phyloP scores from a whole-genome alignment of 805 yeast species.

The Cyberlindnera japonica region DNA sequence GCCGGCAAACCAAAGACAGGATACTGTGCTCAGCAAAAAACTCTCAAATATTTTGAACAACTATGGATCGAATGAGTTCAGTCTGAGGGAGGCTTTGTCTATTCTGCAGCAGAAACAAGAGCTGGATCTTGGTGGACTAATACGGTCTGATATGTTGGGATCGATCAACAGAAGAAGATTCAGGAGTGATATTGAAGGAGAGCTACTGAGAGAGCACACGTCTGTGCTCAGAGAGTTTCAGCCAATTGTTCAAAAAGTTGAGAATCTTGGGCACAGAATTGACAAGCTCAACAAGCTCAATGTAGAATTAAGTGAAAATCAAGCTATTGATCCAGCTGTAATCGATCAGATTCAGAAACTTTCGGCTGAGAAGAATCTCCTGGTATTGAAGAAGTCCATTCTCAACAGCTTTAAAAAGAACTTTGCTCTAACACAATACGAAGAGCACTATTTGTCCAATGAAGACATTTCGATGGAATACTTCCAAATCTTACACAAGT shows the following conservation, averaged over 20 bases:
- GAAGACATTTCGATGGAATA: conserved; percentile 45
- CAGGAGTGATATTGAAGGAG: conserved; percentile 57
- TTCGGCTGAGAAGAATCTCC: conserved; percentile 19
- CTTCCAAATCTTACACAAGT: conserved; percentile 55
- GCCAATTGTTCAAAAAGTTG: conserved; percentile 41
- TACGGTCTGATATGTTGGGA: conserved; percentile 44
- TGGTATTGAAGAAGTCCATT: conserved; percentile 45
- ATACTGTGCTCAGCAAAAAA: conserved; percentile 36
- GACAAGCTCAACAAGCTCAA: conserved; percentile 20
- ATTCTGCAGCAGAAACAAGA: conserved; percentile 33
- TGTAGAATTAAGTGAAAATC: conserved; percentile 11
- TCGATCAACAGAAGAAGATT: conserved; percentile 57
- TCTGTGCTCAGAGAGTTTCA: conserved; percentile 42
- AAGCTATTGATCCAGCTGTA: conserved; percentile 16
- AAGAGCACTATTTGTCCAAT: conserved; percentile 54
- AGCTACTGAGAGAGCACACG: conserved; percentile 53
- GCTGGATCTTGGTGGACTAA: conserved; percentile 19
- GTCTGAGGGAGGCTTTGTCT: conserved; percentile 33
- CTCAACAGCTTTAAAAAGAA: conserved; percentile 51
- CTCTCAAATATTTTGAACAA: conserved; percentile 33
- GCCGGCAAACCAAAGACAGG: conserved; percentile 6
- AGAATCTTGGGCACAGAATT: conserved; percentile 25
- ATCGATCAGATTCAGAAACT: conserved; percentile 19
- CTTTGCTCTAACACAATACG: conserved; percentile 69
- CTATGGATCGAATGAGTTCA: conserved; percentile 30